These are phyloP conservation scores for Amanita exitialis DNA, from an alignment of 768 basidiomycete genomes.

Conservation along the genomic window DNA sequence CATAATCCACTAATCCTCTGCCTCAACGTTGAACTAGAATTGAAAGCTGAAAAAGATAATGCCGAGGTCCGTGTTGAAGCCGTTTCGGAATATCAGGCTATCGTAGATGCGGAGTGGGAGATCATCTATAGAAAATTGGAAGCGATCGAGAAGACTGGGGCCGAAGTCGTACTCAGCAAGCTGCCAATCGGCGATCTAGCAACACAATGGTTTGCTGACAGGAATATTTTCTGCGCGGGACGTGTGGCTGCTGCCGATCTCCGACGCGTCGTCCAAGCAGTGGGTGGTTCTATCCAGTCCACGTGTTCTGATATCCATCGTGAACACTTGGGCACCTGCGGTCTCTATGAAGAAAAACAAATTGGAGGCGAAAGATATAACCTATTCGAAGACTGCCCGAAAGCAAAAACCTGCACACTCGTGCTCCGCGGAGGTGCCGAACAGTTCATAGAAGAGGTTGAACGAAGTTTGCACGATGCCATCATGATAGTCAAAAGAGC, in stretches of 20 bases:
- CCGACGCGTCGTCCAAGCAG: constrained; percentile 89
- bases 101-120: constrained; percentile 99
- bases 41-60: constrained; percentile 99
- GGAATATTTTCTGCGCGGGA: constrained; percentile 98
- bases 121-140: constrained; percentile 98
- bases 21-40: constrained; percentile 94
- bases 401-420: constrained; percentile 93
- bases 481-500: constrained; percentile 99
- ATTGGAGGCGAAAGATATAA: constrained; percentile 97
- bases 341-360: constrained; percentile 85
- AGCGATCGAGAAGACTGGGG: constrained; percentile 92
- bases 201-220: constrained; percentile 98
- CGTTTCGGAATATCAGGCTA: constrained; percentile 97
- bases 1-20: constrained; percentile 82
- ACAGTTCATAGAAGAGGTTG: constrained; percentile 98
- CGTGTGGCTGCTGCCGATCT: constrained; percentile 87
- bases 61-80: constrained; percentile 96
- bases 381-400: constrained; percentile 85
- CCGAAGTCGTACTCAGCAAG: constrained; percentile 95
- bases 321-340: constrained; percentile 93
- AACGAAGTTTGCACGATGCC: constrained; percentile 94
- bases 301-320: constrained; percentile 88
- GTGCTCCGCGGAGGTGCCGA: constrained; percentile 94
- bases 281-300: constrained; percentile 90
- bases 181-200: constrained; percentile 97